Base-by-base conservation (phyloP, 228 moss, liverwort and hornwort species). In the Sphagnum magellanicum region DNA sequence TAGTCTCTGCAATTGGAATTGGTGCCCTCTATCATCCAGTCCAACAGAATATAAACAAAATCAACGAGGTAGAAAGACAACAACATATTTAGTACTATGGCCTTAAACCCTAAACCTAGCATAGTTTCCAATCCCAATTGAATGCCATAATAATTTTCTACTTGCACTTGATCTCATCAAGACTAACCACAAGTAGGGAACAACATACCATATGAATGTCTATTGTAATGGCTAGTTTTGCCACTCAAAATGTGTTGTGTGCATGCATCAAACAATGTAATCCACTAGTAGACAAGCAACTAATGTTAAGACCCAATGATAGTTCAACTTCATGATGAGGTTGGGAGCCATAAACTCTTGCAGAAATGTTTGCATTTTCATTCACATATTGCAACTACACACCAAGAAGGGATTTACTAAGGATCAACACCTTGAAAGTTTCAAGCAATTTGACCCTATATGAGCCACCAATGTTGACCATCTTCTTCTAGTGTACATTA, bases 331-430 rank as follows among this genome's bases (percentile, higher is more conserved):
- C 65, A 53, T 84, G 92, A 79, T 77, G 88, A 6, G 16, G 59
- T 75, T 72, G 78, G 53, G 86, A 73, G 47, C 92, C 85, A 61
- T 77, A 79, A 48, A 92, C 32, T 61, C 74, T 92, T 0, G 82
- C 79, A 67, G 76, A 82, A 68, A 92, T 70, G 50, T 88, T 84
- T 67, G 85, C 84, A 74, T 77, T 73, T 16, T 81, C 78, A 66
- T 78, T 78, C 67, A 80, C 68, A 67, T 90, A 90, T 48, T 86
- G 81, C 67, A 86, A 79, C 90, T 92, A 74, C 9, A 46, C 4
- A 77, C 47, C 48, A 17, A 49, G 52, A 57, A 52, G 15, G 47
- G n/a, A n/a, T 66, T 8, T 74, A 52, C 50, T 52, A 60, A 59
- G 49, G 17, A 16, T 75, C 16, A 64, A 52, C 66, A 50, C 52